Base-by-base conservation (phyloP, 192 early-diverging fungal species). In the Mortierella antarctica region DNA sequence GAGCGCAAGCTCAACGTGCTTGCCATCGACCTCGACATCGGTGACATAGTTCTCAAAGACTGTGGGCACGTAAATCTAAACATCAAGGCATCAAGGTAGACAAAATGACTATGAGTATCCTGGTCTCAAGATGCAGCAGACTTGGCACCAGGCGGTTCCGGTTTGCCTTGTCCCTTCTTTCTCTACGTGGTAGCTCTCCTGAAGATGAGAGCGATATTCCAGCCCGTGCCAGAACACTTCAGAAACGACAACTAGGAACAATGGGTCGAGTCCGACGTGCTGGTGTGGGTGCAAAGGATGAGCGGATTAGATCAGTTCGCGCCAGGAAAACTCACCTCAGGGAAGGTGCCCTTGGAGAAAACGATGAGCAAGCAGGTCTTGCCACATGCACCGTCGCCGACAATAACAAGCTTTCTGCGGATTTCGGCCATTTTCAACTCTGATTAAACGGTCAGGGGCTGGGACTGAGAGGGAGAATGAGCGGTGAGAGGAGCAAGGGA, bases 301-400 rank as follows among this genome's bases (percentile, higher is more conserved):
- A 56, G 20, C 13, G 21, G 21, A 56, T 10, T 18, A 56, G 9
- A 20, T 18, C 15, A 21, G 10, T 20, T 12, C 21, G 9, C 21
- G 15, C 21, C 18, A 42, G 20, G n/a, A 5, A 12, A 54, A 81
- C 86, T 82, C 83, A 92, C 92, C 84, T 93, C 92, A 67, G 96
- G 96, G 87, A 97, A 97, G 54, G 87, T 79, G 52, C 92, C 93
- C 82, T 94, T 92, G 63, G 89, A 91, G 58, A 95, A 97, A 72
- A 94, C 92, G 70, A 93, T 90, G 70, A 96, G 83, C 71, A 96
- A 85, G 81, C 94, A 98, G 10, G 95, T 97, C 83, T 98, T 98
- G 74, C 95, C 96, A 77, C 92, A 93, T 55, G 94, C 93, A 83
- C 96, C 96, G 80, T 98, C 96, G 53, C 96, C 96, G n/a, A 98